Evolutionary conservation across 352 stramenopile species (phyloP), one percentile per base, ranked within the genome.

Genomic region (Phytophthora pistaciae): DNA sequence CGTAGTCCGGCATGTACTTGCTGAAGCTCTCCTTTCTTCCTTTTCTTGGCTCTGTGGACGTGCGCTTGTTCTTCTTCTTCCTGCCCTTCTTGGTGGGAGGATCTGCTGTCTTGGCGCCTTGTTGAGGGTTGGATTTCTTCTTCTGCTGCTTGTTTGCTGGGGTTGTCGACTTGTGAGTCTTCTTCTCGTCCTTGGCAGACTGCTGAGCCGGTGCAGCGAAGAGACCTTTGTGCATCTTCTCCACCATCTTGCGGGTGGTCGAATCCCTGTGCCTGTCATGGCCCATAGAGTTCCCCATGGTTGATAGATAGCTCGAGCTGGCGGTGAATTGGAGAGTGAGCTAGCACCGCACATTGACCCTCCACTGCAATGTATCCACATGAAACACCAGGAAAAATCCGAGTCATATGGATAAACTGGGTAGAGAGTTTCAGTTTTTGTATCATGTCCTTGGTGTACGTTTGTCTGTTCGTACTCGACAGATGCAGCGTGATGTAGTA

Each of bases 181-280:
- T 60, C 54, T n/a, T 29, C n/a, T 21, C 21, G n/a, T 5, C 31
- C 14, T 60, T 60, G 54, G 54, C 18, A 29, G 46, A 23, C 18
- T 50, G n/a, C 18, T 31, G 18, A n/a, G 18, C 13, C 11, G 25
- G 29, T 14, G 29, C 13, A 60, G 29, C 27, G 14, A 44, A 60
- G 27, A 48, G 29, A 25, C 54, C 54, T 60, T 60, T 60, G 54
- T 46, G 20, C 54, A 46, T 60, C 10, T 60, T 60, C 11, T 46
- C 54, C 42, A 49, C 16, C 16, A 49, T 49, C 42, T 49, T 49
- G 18, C 25, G 40, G 20, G n/a, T 20, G 13, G 10, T 29, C 46
- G n/a, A 20, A 14, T 54, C 46, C 11, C 42, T 49, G 46, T 29
- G 18, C 8, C 8, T 42, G 25, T 20, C 23, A 6, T 38, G 21